Evolutionary conservation across 1,139 yeast genomes (phyloP).

Genomic region (Yamadazyma buinensis): DNA sequence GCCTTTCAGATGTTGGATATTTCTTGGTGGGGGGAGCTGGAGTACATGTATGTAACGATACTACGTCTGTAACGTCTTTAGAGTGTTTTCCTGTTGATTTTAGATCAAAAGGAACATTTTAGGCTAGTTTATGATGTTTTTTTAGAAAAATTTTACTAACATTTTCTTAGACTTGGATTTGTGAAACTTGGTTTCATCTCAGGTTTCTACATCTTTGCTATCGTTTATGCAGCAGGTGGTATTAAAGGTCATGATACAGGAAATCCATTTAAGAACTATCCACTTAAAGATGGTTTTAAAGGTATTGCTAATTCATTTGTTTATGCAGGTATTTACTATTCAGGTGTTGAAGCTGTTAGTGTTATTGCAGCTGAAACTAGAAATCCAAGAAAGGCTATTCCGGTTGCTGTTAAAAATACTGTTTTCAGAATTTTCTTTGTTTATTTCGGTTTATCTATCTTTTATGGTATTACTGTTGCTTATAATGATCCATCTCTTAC

Average conservation of each 20-base stretch:
- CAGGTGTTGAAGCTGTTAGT: slow-evolving; percentile 65
- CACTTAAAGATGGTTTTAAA: slow-evolving; percentile 35
- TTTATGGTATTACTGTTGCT: slow-evolving; percentile 38
- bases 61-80: too few species aligned
- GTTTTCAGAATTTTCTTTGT: slow-evolving; percentile 33
- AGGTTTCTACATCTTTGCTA: slow-evolving; percentile 38
- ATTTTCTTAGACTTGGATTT: too few species aligned
- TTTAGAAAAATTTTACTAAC: too few species aligned
- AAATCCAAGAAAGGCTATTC: slow-evolving; percentile 53
- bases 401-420: slow-evolving; percentile 54
- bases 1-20: slow-evolving; percentile 38
- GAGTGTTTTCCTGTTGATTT: too few species aligned
- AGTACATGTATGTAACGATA: too few species aligned
- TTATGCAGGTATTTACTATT: slow-evolving; percentile 63
- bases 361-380: slow-evolving; percentile 63
- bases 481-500: slow-evolving; percentile 33
- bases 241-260: slow-evolving; percentile 40
- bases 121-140: too few species aligned
- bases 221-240: slow-evolving; percentile 41
- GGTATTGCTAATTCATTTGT: slow-evolving; percentile 38
- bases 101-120: too few species aligned
- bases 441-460: slow-evolving; percentile 37
- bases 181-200: slow-evolving; percentile 38
- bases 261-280: slow-evolving; percentile 37
- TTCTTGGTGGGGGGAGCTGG: slow-evolving; percentile 43